Conservation (phyloP, 2,329 filamentous ascomycete species). For the Albifimbria verrucaria region DNA sequence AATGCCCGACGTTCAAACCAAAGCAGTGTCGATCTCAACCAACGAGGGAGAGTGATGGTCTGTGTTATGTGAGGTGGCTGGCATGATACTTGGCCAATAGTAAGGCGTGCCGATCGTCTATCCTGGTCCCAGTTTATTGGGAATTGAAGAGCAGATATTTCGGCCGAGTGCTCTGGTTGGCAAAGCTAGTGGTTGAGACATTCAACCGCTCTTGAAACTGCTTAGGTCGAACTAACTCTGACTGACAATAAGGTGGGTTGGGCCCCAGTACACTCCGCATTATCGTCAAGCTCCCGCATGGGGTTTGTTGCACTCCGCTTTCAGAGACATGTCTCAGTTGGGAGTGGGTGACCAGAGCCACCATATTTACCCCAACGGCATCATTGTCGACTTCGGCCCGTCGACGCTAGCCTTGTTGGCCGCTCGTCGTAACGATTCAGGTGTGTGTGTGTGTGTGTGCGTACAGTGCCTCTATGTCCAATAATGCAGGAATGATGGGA, state of each 20-base stretch:
- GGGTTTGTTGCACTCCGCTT: neutral
- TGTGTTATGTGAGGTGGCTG: too few relatives aligned
- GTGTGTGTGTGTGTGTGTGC: neutral
- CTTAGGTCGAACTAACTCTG: neutral
- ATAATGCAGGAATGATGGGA: neutral
- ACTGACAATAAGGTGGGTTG: neutral
- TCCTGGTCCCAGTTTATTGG: neutral
- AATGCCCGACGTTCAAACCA: too few relatives aligned
- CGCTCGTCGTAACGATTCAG: neutral
- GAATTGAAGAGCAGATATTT: neutral
- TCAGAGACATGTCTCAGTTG: neutral
- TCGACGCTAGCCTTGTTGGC: neutral
- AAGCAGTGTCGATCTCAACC: too few relatives aligned
- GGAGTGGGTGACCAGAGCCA: neutral
- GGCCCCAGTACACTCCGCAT: neutral
- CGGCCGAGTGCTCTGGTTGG: neutral
- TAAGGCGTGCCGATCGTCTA: too few relatives aligned
- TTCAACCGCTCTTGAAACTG: neutral
- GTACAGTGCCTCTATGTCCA: too few relatives aligned
- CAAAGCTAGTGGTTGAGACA: neutral
- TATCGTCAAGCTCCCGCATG: neutral
- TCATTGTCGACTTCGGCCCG: neutral
- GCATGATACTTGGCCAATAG: too few relatives aligned
- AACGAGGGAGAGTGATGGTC: too few relatives aligned
- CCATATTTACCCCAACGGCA: too few relatives aligned